phyloP scores from a whole-genome alignment of 2,329 filamentous ascomycete species.

The Aplosporella prunicola region DNA sequence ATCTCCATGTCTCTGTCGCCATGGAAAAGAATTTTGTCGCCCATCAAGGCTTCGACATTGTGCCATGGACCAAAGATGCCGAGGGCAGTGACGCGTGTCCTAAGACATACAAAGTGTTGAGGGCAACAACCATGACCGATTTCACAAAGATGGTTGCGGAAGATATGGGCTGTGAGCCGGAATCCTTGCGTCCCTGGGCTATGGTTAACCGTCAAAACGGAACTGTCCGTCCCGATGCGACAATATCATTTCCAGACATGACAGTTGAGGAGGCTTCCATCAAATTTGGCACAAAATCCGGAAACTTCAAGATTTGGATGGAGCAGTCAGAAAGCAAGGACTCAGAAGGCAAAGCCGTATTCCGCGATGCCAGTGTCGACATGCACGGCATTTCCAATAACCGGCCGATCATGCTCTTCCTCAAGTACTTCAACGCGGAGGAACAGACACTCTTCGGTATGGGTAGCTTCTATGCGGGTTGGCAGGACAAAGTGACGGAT shows the following conservation, averaged over 20 bases:
- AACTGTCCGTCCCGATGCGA: slow-evolving; percentile 82
- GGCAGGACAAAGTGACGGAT: slow-evolving; percentile 80
- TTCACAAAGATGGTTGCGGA: slow-evolving; percentile 62
- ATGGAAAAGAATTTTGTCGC: slow-evolving; percentile 71
- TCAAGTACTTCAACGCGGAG: slow-evolving; percentile 83
- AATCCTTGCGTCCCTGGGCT: slow-evolving; percentile 74
- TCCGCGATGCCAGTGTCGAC: slow-evolving; percentile 55
- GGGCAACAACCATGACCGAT: slow-evolving; percentile 65
- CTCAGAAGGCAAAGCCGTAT: slow-evolving; percentile 61
- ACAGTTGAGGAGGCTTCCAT: slow-evolving; percentile 55
- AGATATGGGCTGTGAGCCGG: slow-evolving; percentile 58
- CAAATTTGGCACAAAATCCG: slow-evolving; percentile 59
- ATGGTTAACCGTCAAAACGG: slow-evolving; percentile 99
- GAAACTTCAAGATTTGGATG: slow-evolving; percentile 71
- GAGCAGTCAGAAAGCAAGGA: slow-evolving; percentile 61
- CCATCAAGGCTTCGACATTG: slow-evolving; percentile 76
- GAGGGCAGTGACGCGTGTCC: slow-evolving; percentile 59
- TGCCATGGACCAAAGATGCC: slow-evolving; percentile 48
- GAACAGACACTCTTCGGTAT: slow-evolving; percentile 66
- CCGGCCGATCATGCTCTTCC: slow-evolving; percentile 67
- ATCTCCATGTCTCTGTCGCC: slow-evolving; percentile 74
- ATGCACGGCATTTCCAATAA: slow-evolving; percentile 45
- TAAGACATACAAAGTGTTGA: slow-evolving; percentile 61
- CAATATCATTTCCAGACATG: slow-evolving; percentile 66
- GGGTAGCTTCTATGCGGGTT: slow-evolving; percentile 78